Evolutionary conservation across 1,284 basidiomycete species (phyloP).

Genomic region (Ganoderma multipileum): DNA sequence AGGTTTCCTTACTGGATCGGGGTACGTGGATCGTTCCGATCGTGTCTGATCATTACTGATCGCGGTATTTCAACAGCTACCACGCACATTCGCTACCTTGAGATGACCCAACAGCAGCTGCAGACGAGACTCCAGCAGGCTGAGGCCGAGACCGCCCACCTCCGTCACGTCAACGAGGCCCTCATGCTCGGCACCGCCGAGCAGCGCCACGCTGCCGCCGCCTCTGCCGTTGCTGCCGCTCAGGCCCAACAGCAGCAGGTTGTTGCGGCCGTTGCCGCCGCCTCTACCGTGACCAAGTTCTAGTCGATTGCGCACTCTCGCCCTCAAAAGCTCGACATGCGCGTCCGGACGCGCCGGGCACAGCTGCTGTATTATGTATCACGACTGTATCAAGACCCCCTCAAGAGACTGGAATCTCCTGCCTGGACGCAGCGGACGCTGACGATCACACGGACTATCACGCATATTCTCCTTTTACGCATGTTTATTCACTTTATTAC

Average conservation of each 20-base stretch:
- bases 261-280: conserved; percentile 14
- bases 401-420: conserved; percentile 52
- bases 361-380: conserved; percentile 33
- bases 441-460: conserved; percentile 53
- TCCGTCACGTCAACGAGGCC: conserved; percentile 82
- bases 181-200: conserved; percentile 83
- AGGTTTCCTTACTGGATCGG: conserved; percentile 85
- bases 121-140: conserved; percentile 77
- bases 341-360: conserved; percentile 39
- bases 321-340: conserved; percentile 40
- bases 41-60: conserved; percentile 24
- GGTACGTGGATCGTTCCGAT: conserved; percentile 51
- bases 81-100: conserved; percentile 81
- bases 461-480: conserved; percentile 41
- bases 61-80: conserved; percentile 53
- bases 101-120: conserved; percentile 74
- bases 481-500: conserved; percentile 50
- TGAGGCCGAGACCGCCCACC: conserved; percentile 77
- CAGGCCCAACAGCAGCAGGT: conserved; percentile 43
- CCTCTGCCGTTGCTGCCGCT: conserved; percentile 58
- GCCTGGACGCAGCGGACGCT: conserved; percentile 61
- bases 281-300: conserved; percentile 45
- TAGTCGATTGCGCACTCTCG: conserved; percentile 47
- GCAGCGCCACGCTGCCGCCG: conserved; percentile 68
- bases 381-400: conserved; percentile 35